These are phyloP conservation scores for Fusarium bulbicola DNA, from an alignment of 2,329 filamentous ascomycete genomes.

Conservation along the genomic window DNA sequence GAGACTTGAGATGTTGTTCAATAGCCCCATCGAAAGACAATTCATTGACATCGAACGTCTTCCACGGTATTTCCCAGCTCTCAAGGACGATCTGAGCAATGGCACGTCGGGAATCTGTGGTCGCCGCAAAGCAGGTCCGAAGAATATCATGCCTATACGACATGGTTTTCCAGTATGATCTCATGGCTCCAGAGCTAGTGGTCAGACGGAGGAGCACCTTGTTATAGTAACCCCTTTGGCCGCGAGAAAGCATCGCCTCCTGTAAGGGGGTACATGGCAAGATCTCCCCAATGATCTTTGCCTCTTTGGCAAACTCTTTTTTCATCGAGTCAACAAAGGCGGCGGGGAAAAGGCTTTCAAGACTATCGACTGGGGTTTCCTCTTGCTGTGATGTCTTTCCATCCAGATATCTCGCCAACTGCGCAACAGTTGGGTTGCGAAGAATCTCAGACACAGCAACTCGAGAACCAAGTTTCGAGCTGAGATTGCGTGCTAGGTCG, in stretches of 20 bases:
- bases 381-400: neutral
- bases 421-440: conserved; percentile 71
- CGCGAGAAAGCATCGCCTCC: conserved; percentile 79
- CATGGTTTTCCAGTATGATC: conserved; percentile 69
- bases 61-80: conserved; percentile 54
- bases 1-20: conserved; percentile 50
- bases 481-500: conserved; percentile 67
- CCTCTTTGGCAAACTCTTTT: conserved; percentile 44
- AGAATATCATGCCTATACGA: conserved; percentile 76
- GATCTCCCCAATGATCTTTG: conserved; percentile 60
- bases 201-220: conserved; percentile 71
- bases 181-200: conserved; percentile 60
- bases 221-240: conserved; percentile 73
- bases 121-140: conserved; percentile 77
- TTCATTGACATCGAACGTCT: conserved; percentile 44
- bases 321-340: conserved; percentile 42
- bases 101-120: conserved; percentile 66
- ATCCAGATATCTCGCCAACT: conserved; percentile 57
- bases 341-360: conserved; percentile 39
- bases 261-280: conserved; percentile 88
- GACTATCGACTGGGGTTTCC: neutral
- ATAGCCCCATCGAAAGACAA: conserved; percentile 50
- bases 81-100: conserved; percentile 78
- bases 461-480: conserved; percentile 53
- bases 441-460: conserved; percentile 76